Evolutionary conservation across 306 rosid genomes (phyloP), one percentile per base, ranked within the genome.

Genomic region (Fagus sylvatica): DNA sequence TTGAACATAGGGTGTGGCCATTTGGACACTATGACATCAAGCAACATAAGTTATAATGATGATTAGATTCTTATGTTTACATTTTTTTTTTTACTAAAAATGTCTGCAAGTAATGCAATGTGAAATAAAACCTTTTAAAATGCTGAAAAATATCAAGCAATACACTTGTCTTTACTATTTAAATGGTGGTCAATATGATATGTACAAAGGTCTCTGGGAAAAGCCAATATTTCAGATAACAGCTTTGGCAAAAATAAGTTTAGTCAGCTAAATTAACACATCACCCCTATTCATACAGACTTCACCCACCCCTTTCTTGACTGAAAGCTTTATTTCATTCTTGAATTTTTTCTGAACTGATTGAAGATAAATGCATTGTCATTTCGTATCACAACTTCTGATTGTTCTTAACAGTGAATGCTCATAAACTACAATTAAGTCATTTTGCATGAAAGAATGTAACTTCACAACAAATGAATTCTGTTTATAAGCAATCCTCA

Each of bases 1-100:
- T 85, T 72, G 89, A 85, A 72, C 91, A 87, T 55, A 85, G 83
- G 40, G 91, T 87, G 82, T 87, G 91, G 65, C 91, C 91, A 70
- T 81, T 87, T 75, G 89, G 81, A 80, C 91, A 87, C 91, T 87
- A 36, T 33, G 41, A 46, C 40, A 79, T 17, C 55, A 62, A 76
- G 37, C 36, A n/a, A 66, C 73, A 33, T 39, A 41, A 51, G 40
- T 64, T 66, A 46, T 41, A 8, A 60, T 62, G 73, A 49, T 42
- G 28, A 22, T 22, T 22, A 22, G 28, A 22, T 22, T 22, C 28
- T 22, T 22, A 22, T 22, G 28, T 22, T 22, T 22, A 22, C 28
- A 0, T 22, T 22, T 22, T 22, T 22, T 22, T 22, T n/a, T 16
- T 8, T 15, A 34, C 4, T n/a, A 22, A 22, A n/a, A 39, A 65